phyloP scores from a whole-genome alignment of 768 basidiomycete species.

The Boletus rex-veris region DNA sequence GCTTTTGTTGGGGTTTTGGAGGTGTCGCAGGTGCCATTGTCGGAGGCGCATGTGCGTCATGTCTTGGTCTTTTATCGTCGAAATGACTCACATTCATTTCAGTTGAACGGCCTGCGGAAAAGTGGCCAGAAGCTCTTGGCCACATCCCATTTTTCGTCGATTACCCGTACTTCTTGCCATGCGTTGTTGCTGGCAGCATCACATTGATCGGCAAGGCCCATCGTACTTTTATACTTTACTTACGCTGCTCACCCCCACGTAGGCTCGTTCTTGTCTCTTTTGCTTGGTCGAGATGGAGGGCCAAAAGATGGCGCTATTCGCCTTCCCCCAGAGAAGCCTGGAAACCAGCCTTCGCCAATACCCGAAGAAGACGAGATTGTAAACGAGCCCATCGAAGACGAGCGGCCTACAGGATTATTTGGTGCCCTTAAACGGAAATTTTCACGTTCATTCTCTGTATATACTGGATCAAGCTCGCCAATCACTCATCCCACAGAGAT shows the following conservation, averaged over 20 bases:
- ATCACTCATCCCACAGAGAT: slow-evolving; percentile 36
- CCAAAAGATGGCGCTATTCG: slow-evolving; percentile 83
- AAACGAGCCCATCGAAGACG: slow-evolving; percentile 44
- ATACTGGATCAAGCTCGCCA: slow-evolving; percentile 52
- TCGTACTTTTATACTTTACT: neutral
- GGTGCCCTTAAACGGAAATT: slow-evolving; percentile 46
- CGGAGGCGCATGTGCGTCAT: slow-evolving; percentile 70
- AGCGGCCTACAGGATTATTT: slow-evolving; percentile 34
- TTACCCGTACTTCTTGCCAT: slow-evolving; percentile 92
- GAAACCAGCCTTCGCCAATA: slow-evolving; percentile 44
- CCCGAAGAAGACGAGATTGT: slow-evolving; percentile 63
- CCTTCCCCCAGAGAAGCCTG: slow-evolving; percentile 72
- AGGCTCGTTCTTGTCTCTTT: slow-evolving; percentile 87
- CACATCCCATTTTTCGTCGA: slow-evolving; percentile 61
- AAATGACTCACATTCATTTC: slow-evolving; percentile 8
- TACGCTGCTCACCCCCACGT: neutral
- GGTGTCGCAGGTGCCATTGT: slow-evolving; percentile 89
- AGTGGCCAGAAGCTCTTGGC: slow-evolving; percentile 79
- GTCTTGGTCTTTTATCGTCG: neutral
- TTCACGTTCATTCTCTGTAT: slow-evolving; percentile 54
- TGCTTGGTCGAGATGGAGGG: slow-evolving; percentile 89
- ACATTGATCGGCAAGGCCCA: slow-evolving; percentile 59
- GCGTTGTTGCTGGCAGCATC: slow-evolving; percentile 69
- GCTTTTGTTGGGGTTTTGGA: slow-evolving; percentile 95
- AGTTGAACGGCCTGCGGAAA: slow-evolving; percentile 83